These are phyloP conservation scores for Starmerella khaoyaiensis DNA, from an alignment of 805 yeast species.

Conservation along the genomic window DNA sequence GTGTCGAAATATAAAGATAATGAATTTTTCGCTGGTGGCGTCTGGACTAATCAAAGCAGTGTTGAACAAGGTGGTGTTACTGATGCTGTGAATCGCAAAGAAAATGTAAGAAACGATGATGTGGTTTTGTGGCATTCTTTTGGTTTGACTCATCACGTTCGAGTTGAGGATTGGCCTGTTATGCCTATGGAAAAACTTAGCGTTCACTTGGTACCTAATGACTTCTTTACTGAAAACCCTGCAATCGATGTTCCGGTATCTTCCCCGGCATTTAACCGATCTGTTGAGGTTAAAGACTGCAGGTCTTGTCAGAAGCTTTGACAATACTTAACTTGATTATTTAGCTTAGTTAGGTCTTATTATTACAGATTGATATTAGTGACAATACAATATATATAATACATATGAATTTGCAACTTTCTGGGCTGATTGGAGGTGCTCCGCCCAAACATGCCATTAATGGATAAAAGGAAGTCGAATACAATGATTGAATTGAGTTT, in stretches of 20 bases:
- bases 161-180: constrained; percentile 77
- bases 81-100: constrained; percentile 28
- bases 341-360: neutral
- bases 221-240: constrained; percentile 69
- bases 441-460: too few relatives aligned
- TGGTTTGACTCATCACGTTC: constrained; percentile 59
- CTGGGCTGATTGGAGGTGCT: too few relatives aligned
- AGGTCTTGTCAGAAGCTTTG: constrained; percentile 21
- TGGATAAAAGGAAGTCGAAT: too few relatives aligned
- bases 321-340: neutral
- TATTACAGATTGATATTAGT: neutral
- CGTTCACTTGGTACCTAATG: constrained; percentile 53
- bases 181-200: constrained; percentile 73
- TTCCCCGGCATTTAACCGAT: constrained; percentile 53
- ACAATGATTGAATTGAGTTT: too few relatives aligned
- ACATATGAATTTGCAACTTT: too few relatives aligned
- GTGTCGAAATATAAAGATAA: constrained; percentile 65
- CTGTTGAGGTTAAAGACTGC: constrained; percentile 28
- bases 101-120: constrained; percentile 60
- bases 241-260: constrained; percentile 68
- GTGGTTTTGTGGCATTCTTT: constrained; percentile 69
- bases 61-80: constrained; percentile 39
- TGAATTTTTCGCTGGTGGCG: constrained; percentile 69
- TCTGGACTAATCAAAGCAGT: constrained; percentile 69
- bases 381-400: too few relatives aligned